Evolutionary conservation across 306 rosid genomes (phyloP).

Genomic region (Senna siamea): DNA sequence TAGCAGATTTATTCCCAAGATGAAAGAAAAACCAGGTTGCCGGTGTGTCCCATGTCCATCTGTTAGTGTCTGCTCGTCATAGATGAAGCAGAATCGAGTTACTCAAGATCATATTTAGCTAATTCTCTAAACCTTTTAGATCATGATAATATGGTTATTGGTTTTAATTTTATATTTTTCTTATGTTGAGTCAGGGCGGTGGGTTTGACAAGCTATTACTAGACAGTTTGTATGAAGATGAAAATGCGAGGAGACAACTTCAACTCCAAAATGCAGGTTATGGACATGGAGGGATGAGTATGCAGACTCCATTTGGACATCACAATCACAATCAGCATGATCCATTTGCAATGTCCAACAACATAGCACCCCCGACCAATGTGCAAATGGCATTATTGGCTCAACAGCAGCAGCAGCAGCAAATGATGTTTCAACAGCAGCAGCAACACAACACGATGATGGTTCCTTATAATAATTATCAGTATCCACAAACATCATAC

Average conservation of each 20-base stretch:
- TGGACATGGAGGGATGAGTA: slow-evolving; percentile 51
- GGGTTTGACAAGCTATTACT: slow-evolving; percentile 88
- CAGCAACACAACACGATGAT: slow-evolving; percentile 59
- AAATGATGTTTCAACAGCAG: slow-evolving; percentile 52
- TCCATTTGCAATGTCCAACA: slow-evolving; percentile 74
- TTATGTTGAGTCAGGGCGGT: slow-evolving; percentile 69
- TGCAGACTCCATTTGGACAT: slow-evolving; percentile 57
- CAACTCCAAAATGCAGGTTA: slow-evolving; percentile 87
- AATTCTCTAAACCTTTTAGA: neutral
- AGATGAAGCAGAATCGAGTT: neutral
- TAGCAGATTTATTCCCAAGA: too few species aligned
- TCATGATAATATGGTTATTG: neutral
- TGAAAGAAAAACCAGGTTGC: too few species aligned
- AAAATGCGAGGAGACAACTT: slow-evolving; percentile 79
- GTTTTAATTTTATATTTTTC: neutral
- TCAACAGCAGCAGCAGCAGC: slow-evolving; percentile 64
- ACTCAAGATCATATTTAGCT: neutral
- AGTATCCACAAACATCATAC: slow-evolving; percentile 47
- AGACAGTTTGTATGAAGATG: slow-evolving; percentile 93
- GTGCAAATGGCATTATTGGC: slow-evolving; percentile 75
- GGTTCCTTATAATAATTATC: slow-evolving; percentile 53
- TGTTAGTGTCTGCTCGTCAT: too few species aligned
- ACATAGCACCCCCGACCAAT: slow-evolving; percentile 66
- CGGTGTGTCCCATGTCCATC: too few species aligned
- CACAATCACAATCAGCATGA: slow-evolving; percentile 46